Base-by-base conservation (phyloP, 1,284 basidiomycete genomes). In the Apiotrichum mycotoxinovorans region DNA sequence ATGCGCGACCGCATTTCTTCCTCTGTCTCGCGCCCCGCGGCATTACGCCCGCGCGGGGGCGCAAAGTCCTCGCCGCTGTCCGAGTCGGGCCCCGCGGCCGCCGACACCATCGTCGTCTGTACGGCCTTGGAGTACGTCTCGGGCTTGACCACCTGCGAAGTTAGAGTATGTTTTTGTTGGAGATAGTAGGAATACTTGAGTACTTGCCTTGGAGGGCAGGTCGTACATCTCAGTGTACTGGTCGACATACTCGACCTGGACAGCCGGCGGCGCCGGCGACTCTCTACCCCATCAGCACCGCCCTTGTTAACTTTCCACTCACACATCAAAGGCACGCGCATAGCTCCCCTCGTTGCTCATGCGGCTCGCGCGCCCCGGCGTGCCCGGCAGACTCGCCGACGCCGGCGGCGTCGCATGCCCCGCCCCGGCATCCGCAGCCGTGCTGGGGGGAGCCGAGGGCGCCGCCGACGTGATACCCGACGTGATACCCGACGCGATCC, bases 111-210 rank as follows among this genome's bases (percentile, higher is more conserved):
- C 30, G 85, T 82, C 0, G 92, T 96, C 74, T 98, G 94, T 2
- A 95, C 87, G 66, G 92, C 88, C 75, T 95, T 96, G 64, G 93
- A 94, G 71, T 96, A 97, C 49, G 89, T 87, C 69, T 64, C 55
- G 27, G 46, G 60, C 51, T 57, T 65, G 34, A 34, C 25, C 18
- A 42, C 54, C 58, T 60, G 38, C 9, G 4, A 5, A 30, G 7
- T 49, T n/a, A n/a, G n/a, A n/a, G n/a, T n/a, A n/a, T n/a, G n/a
- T n/a, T n/a, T 55, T 18, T 52, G 54, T 17, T 3, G 17, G 15
- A 14, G 2, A 17, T n/a, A 5, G 26, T 17, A 12, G 3, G 3
- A 12, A 30, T 5, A 30, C 5, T 5, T 9, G 15, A 11, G 7
- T 30, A 60, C 79, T 34, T 51, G 89, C 90, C 80, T 88, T 89